phyloP scores from a whole-genome alignment of 139 green algal genomes.

The Chlorella sp. region DNA sequence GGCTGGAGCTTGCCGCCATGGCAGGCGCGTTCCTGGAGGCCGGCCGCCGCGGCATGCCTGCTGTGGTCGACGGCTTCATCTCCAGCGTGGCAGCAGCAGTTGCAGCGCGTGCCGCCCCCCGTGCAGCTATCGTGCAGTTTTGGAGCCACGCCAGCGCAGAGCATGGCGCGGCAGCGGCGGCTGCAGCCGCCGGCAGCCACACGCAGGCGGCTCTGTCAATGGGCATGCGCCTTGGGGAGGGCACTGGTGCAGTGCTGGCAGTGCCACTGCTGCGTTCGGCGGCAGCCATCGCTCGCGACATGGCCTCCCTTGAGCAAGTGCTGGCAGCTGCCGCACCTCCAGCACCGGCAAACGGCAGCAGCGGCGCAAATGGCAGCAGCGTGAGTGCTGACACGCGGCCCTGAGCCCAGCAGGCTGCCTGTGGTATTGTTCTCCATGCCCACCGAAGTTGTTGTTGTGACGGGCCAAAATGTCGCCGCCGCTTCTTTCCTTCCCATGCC shows the following conservation, averaged over 20 bases:
- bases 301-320: too few relatives aligned
- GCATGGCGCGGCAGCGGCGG: constrained; percentile 24
- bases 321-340: too few relatives aligned
- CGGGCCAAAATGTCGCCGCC: too few relatives aligned
- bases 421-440: too few relatives aligned
- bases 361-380: too few relatives aligned
- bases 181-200: neutral
- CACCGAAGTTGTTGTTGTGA: too few relatives aligned
- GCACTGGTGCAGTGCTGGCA: constrained; percentile 22
- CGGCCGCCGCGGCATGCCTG: constrained; percentile 25
- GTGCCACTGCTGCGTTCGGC: too few relatives aligned
- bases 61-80: constrained; percentile 57
- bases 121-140: constrained; percentile 36
- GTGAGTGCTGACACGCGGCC: too few relatives aligned
- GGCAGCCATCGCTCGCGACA: too few relatives aligned
- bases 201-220: constrained; percentile 43
- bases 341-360: too few relatives aligned
- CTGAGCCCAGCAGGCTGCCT: too few relatives aligned
- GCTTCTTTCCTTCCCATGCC: too few relatives aligned
- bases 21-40: constrained; percentile 37
- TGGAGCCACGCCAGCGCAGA: constrained; percentile 52
- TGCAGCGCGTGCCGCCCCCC: constrained; percentile 35
- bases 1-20: constrained; percentile 60
- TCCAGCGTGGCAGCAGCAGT: constrained; percentile 47
- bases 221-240: constrained; percentile 56